Conservation (phyloP, 192 early-diverging fungal species). For the Diversispora eburnea region DNA sequence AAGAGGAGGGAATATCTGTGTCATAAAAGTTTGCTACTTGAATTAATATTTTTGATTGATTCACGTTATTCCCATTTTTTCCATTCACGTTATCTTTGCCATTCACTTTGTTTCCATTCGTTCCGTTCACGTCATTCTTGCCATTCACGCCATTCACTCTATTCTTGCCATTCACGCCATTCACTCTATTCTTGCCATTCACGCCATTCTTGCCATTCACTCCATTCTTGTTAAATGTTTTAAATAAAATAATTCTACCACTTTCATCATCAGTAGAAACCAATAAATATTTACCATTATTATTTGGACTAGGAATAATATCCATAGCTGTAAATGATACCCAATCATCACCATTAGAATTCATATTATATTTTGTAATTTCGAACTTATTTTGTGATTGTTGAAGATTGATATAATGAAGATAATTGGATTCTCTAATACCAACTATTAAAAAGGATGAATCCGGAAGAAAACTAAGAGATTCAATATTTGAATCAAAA, state of each 20-base stretch:
- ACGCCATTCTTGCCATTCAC: background rate
- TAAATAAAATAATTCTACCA: constrained; percentile 65
- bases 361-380: constrained; percentile 60
- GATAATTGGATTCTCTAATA: constrained; percentile 66
- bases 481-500: constrained; percentile 62
- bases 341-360: constrained; percentile 76
- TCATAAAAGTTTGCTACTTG: background rate
- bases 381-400: constrained; percentile 2
- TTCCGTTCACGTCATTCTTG: background rate
- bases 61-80: too few species aligned
- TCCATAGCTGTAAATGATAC: constrained; percentile 78
- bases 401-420: constrained; percentile 62
- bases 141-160: background rate
- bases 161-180: background rate
- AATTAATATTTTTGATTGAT: background rate
- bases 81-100: background rate
- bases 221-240: background rate
- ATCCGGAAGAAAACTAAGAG: constrained; percentile 55
- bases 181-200: background rate
- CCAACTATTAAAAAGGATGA: constrained; percentile 51
- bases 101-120: background rate
- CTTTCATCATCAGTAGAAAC: constrained; percentile 64
- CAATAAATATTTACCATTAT: constrained; percentile 52
- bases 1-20: constrained; percentile 35
- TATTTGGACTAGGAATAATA: constrained; percentile 52